phyloP scores from a whole-genome alignment of 2,329 filamentous ascomycete species.

The Aspergillus puulaauensis region DNA sequence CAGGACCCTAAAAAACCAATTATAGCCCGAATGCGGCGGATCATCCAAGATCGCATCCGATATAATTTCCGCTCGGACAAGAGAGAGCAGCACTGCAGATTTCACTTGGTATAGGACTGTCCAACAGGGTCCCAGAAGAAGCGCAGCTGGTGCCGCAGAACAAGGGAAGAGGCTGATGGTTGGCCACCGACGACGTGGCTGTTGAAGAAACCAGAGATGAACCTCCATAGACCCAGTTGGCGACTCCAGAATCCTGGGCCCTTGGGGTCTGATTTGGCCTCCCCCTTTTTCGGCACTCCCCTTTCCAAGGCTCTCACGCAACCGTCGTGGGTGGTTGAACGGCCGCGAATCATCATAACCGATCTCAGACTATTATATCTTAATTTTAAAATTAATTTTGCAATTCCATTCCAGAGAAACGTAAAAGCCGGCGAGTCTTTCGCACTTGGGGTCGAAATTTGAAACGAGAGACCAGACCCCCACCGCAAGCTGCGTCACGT shows the following conservation, averaged over 20 bases:
- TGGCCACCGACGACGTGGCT: background rate
- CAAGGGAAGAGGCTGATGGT: slow-evolving; percentile 2
- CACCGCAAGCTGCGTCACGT: slow-evolving; percentile 25
- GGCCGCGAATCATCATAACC: background rate
- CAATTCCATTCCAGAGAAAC: background rate
- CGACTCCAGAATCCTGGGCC: slow-evolving; percentile 3
- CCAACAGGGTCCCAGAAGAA: slow-evolving; percentile 13
- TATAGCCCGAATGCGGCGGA: slow-evolving; percentile 1
- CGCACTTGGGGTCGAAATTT: slow-evolving; percentile 28
- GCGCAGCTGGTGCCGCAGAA: slow-evolving; percentile 10
- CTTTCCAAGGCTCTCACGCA: slow-evolving; percentile 17
- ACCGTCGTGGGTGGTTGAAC: background rate
- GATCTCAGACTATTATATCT: slow-evolving; percentile 3
- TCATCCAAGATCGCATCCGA: background rate
- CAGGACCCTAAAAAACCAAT: slow-evolving; percentile 4
- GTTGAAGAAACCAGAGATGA: background rate
- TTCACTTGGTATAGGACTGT: background rate
- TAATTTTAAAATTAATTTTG: slow-evolving; percentile 1
- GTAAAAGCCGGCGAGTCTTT: background rate
- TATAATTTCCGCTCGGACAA: background rate
- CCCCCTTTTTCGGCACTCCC: slow-evolving; percentile 17
- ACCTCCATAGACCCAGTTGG: slow-evolving; percentile 6
- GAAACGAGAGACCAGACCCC: slow-evolving; percentile 34
- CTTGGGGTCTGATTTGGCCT: slow-evolving; percentile 3
- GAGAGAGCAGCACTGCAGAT: background rate